phyloP scores from a whole-genome alignment of 441 rosid genomes.

The Capsella rubella region DNA sequence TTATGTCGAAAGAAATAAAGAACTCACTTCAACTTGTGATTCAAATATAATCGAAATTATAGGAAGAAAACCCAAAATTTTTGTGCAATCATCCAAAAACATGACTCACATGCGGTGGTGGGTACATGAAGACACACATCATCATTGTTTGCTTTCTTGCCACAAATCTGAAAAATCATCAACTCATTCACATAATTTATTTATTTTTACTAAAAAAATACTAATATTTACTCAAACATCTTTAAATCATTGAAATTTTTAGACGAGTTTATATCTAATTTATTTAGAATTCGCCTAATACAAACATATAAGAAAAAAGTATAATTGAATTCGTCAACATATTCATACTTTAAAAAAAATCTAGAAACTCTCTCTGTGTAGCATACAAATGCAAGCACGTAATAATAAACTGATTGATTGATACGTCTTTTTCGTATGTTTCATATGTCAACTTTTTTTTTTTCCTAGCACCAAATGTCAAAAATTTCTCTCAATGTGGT shows the following conservation, averaged over 20 bases:
- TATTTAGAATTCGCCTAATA: too few relatives aligned
- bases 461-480: not conserved
- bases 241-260: too few relatives aligned
- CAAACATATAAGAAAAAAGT: too few relatives aligned
- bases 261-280: too few relatives aligned
- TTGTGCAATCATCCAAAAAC: slow-evolving; percentile 40
- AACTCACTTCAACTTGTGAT: slow-evolving; percentile 33
- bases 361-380: not conserved
- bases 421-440: slow-evolving; percentile 22
- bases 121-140: slow-evolving; percentile 39
- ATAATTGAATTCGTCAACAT: slow-evolving; percentile 26
- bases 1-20: slow-evolving; percentile 39
- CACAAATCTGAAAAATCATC: slow-evolving; percentile 13
- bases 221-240: too few relatives aligned
- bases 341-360: not conserved
- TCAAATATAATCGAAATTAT: slow-evolving; percentile 26
- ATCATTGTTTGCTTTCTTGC: slow-evolving; percentile 29
- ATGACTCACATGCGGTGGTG: slow-evolving; percentile 42
- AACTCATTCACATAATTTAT: not conserved
- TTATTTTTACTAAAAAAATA: too few relatives aligned
- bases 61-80: slow-evolving; percentile 15
- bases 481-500: slow-evolving; percentile 17
- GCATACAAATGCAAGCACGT: slow-evolving; percentile 34
- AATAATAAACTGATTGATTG: slow-evolving; percentile 12
- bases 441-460: slow-evolving; percentile 23